Evolutionary conservation across 2,329 filamentous ascomycete genomes (phyloP), one percentile per base, ranked within the genome.

Genomic region (Gnomoniopsis smithogilvyi): DNA sequence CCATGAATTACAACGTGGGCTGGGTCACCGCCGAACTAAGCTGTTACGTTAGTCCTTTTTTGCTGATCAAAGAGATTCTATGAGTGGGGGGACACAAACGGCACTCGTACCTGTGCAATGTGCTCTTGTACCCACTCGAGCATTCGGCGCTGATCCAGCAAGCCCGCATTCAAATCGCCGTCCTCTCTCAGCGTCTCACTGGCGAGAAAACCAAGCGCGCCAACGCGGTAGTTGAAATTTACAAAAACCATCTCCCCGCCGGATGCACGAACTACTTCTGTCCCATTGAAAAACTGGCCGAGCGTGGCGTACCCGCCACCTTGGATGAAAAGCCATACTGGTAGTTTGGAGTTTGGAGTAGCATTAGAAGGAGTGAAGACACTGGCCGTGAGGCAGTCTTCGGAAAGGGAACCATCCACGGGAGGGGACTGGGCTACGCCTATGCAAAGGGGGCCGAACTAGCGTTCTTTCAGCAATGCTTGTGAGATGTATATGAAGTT

Each of bases 1-100:
- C 85, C 84, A 60, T 85, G 81, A 41, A 88, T 79, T 0, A 86
- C 81, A 26, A 88, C 80, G 62, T 82, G 81, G n/a, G 74, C 66
- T 0, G 83, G 80, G 63, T 87, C 79, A 0, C 85, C 85, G 11
- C 85, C 82, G 60, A 86, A 86, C 71, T 77, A 41, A 3, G n/a
- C 15, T 3, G 3, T 8, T 47, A 8, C 7, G 11, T 3, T 1
- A 24, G 10, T 8, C 11, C 3, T 38, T 15, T 41, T 41, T n/a
- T n/a, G n/a, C n/a, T n/a, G n/a, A n/a, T n/a, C n/a, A n/a, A n/a
- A n/a, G n/a, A n/a, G n/a, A n/a, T n/a, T n/a, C n/a, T n/a, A n/a
- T n/a, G n/a, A n/a, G 38, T 4, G 38, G 12, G 17, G 15, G 30
- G 10, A 4, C 2, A 15, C 21, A 41, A n/a, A 41, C 12, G 12